Evolutionary conservation across 352 stramenopile genomes (phyloP).

Genomic region (Phytophthora pluvialis): DNA sequence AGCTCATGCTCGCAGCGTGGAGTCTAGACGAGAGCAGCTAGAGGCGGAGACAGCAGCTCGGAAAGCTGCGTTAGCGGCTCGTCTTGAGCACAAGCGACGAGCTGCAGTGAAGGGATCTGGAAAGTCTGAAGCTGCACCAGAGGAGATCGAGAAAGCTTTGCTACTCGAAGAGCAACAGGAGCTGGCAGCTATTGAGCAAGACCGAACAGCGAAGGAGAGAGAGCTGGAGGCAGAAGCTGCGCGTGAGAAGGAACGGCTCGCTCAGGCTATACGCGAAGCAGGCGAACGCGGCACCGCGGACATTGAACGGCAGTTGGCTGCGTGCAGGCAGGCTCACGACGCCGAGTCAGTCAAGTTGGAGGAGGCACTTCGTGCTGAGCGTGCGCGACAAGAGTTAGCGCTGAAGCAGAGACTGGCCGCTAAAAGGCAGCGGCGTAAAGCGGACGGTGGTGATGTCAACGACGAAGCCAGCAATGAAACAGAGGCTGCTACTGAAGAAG

Average conservation of each 20-base stretch:
- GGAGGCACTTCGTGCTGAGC: conserved; percentile 39
- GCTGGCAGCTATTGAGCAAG: conserved; percentile 39
- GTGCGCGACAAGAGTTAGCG: conserved; percentile 46
- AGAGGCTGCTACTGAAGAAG: conserved; percentile 10
- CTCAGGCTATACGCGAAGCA: conserved; percentile 26
- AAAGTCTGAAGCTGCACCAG: neutral
- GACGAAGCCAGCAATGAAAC: neutral
- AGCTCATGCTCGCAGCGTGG: conserved; percentile 36
- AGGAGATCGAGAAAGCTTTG: conserved; percentile 27
- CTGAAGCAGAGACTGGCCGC: conserved; percentile 47
- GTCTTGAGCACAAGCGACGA: conserved; percentile 39
- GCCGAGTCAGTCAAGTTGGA: conserved; percentile 37
- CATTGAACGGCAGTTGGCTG: conserved; percentile 43
- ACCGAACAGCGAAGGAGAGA: conserved; percentile 22
- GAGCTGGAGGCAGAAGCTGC: conserved; percentile 34
- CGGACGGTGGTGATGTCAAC: neutral
- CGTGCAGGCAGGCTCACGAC: conserved; percentile 42
- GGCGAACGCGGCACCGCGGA: conserved; percentile 30
- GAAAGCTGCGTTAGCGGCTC: conserved; percentile 39
- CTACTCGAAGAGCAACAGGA: conserved; percentile 39
- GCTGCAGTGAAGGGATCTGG: conserved; percentile 3
- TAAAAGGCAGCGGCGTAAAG: conserved; percentile 31
- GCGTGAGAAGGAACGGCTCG: conserved; percentile 37
- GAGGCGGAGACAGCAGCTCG: conserved; percentile 38
- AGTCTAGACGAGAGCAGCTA: conserved; percentile 35